Conservation (phyloP, 176 grass and related monocot species). For the Olyra latifolia region DNA sequence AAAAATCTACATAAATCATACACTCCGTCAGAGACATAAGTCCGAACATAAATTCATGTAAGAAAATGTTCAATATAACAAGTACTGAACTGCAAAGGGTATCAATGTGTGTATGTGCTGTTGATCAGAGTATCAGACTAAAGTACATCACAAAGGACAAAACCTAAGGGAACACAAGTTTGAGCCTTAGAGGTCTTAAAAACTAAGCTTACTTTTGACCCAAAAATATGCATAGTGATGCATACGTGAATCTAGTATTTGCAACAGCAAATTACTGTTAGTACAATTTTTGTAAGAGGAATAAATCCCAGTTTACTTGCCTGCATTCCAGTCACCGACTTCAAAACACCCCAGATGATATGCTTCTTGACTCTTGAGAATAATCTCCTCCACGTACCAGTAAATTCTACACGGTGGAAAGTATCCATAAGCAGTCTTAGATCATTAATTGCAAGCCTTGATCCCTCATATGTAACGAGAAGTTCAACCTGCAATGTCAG, state of each 20-base stretch:
- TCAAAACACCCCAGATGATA: slow-evolving; percentile 98
- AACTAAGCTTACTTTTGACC: slow-evolving; percentile 9
- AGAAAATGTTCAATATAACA: neutral
- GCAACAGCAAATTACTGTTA: neutral
- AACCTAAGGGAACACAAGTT: neutral
- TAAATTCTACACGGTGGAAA: slow-evolving; percentile 86
- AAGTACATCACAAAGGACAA: neutral
- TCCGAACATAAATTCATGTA: neutral
- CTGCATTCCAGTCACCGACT: slow-evolving; percentile 99
- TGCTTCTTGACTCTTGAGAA: slow-evolving; percentile 98
- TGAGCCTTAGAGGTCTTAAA: neutral
- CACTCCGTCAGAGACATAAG: neutral
- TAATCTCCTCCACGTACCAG: slow-evolving; percentile 94
- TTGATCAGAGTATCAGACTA: neutral
- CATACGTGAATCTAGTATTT: slow-evolving; percentile 1
- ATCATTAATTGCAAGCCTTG: slow-evolving; percentile 95
- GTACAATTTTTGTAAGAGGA: slow-evolving; percentile 9
- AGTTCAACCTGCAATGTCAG: slow-evolving; percentile 75
- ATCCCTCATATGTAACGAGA: slow-evolving; percentile 94
- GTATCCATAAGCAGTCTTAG: slow-evolving; percentile 98
- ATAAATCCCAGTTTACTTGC: slow-evolving; percentile 38
- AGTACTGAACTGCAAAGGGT: neutral
- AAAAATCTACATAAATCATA: neutral
- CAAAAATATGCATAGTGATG: neutral
- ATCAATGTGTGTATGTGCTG: neutral